These are phyloP conservation scores for Aureobasidium sp. DNA, from an alignment of 2,329 filamentous ascomycete species.

Conservation along the genomic window DNA sequence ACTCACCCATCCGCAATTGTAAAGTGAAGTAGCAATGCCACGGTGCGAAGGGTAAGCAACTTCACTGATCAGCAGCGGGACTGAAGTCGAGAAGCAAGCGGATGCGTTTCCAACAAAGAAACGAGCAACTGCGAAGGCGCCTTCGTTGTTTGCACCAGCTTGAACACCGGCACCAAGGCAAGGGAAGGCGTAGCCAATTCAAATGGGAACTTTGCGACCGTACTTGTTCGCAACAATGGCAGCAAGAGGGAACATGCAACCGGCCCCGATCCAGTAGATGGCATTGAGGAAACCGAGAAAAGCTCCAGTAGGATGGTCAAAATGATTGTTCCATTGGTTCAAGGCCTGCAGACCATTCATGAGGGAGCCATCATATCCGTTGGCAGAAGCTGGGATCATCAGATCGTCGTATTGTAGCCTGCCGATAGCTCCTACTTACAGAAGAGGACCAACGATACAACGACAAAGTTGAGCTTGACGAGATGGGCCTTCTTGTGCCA, in stretches of 20 bases:
- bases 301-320: neutral
- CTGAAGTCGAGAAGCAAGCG: neutral
- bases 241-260: neutral
- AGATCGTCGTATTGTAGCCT: neutral
- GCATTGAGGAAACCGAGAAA: slow-evolving; percentile 2
- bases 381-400: neutral
- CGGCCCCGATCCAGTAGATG: neutral
- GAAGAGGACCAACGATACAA: slow-evolving; percentile 15
- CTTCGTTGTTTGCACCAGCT: neutral
- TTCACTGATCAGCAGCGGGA: slow-evolving; percentile 4
- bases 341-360: slow-evolving; percentile 12
- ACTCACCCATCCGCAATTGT: slow-evolving; percentile 18
- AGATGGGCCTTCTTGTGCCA: slow-evolving; percentile 19
- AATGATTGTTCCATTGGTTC: neutral
- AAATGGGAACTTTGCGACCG: slow-evolving; percentile 39
- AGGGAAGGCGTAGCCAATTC: slow-evolving; percentile 39
- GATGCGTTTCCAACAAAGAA: neutral
- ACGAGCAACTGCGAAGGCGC: neutral
- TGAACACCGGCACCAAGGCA: slow-evolving; percentile 1
- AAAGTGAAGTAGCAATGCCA: neutral
- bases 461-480: slow-evolving; percentile 15
- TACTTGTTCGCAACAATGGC: slow-evolving; percentile 32
- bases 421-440: slow-evolving; percentile 9
- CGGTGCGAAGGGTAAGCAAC: neutral
- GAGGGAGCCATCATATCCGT: slow-evolving; percentile 2